These are phyloP conservation scores for Daldinia decipiens DNA, from an alignment of 495 filamentous ascomycete genomes.

Conservation along the genomic window DNA sequence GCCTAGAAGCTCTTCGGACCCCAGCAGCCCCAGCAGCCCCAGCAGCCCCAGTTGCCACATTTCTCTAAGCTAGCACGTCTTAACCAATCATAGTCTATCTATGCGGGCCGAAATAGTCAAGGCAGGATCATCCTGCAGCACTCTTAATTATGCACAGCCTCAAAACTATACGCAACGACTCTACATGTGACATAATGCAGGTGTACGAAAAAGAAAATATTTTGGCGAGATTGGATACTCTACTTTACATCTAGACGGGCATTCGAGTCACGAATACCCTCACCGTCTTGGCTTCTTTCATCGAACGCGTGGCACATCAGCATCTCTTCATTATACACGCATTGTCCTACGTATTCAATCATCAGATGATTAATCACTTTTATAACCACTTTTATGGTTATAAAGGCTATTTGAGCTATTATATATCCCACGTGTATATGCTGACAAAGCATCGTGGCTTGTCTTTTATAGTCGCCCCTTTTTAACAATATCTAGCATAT, in stretches of 20 bases:
- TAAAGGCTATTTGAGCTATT: not conserved
- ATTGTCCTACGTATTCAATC: slow-evolving; percentile 22
- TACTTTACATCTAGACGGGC: slow-evolving; percentile 10
- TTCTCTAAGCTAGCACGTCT: not conserved
- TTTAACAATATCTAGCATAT: slow-evolving; percentile 1
- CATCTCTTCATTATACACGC: slow-evolving; percentile 7
- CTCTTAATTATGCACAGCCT: slow-evolving; percentile 42
- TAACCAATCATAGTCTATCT: slow-evolving; percentile 15
- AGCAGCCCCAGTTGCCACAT: slow-evolving; percentile 13
- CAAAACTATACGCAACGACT: slow-evolving; percentile 38
- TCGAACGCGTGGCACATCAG: slow-evolving; percentile 37
- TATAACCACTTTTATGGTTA: not conserved
- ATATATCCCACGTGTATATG: slow-evolving; percentile 12
- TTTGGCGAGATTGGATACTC: slow-evolving; percentile 20
- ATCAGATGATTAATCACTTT: slow-evolving; percentile 28
- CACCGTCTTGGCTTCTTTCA: slow-evolving; percentile 23
- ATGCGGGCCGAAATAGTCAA: slow-evolving; percentile 3
- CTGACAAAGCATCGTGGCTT: slow-evolving; percentile 36
- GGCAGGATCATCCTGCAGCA: slow-evolving; percentile 23
- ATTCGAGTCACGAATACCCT: slow-evolving; percentile 23
- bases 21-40: slow-evolving; percentile 1
- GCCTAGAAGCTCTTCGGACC: slow-evolving; percentile 13
- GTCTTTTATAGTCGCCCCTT: not conserved
- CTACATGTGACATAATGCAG: slow-evolving; percentile 23
- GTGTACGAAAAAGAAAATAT: slow-evolving; percentile 13